Base-by-base conservation (phyloP, 2,329 filamentous ascomycete species). In the Neopestalotiopsis rosae region DNA sequence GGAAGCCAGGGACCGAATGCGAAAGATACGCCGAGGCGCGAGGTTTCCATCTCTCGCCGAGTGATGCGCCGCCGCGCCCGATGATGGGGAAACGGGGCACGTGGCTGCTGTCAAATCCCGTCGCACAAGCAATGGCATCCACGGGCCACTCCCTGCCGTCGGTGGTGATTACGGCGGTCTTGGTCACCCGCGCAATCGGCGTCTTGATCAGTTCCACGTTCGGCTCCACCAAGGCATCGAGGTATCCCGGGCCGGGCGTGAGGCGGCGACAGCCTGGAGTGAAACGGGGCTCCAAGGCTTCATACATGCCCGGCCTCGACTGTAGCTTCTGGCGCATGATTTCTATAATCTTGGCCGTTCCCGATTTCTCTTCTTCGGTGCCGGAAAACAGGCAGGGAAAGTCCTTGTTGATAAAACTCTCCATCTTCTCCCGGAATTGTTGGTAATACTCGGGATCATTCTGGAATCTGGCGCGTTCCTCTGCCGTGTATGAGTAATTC, bases 401-500 rank as follows among this genome's bases (percentile, higher is more conserved):
- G 58, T 61, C 58, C 30, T 61, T 61, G 30, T 61, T 61, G 58
- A 61, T 34, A 61, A 61, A 61, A 34, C 58, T 61, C 28, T 61
- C 58, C 58, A 61, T 61, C n/a, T 61, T 28, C 30, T 28, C 28
- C 2, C 58, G 58, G 28, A 61, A 61, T 1, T 17, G 1, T 17
- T 30, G 58, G 28, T 24, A 61, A 34, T 61, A 28, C 30, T 24
- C 58, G 7, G 58, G 58, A 32, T 61, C 58, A 10, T 61, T 28
- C 24, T 28, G 24, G 28, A 61, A 34, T 24, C 30, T 17, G 17
- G 20, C 14, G 4, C 7, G 58, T 28, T 61, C 58, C 14, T 61
- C 58, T 5, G 20, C n/a, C 17, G 58, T 24, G 28, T 61, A 61
- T 17, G 58, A 30, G 28, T 61, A 61, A 67, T 81, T 77, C 49